Base-by-base conservation (phyloP, 2,329 filamentous ascomycete genomes). In the Bipolaris victoriae region DNA sequence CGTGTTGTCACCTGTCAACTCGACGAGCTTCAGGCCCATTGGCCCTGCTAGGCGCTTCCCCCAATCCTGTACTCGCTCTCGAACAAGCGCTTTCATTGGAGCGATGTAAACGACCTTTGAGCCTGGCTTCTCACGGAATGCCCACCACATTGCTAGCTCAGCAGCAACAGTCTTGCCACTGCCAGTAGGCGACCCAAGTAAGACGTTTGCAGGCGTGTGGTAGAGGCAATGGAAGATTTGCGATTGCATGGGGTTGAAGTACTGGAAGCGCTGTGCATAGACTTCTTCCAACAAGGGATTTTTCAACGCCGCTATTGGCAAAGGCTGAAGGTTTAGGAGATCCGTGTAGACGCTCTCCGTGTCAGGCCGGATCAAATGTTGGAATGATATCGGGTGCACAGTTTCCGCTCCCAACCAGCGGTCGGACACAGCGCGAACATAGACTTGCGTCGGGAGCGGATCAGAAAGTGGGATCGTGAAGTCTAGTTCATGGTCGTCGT, bases 101-200 rank as follows among this genome's bases (percentile, higher is more conserved):
- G 95, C 95, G 72, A 99, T 98, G 75, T 99, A 99, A 11, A 99
- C 95, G 2, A 99, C 93, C 79, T 99, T 99, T 3, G 92, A 97
- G 3, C 93, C 92, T 1, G 95, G 95, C 49, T 90, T 89, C 73
- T 97, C 93, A 13, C 93, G 88, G 79, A 99, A 98, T 2, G 95
- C 94, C 92, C 93, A 97, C 96, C 96, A 99, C 94, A 99, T 98
- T 24, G 96, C 93, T 60, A 99, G 80, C 74, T 99, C 95, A 47
- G 91, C 92, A 16, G 96, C 95, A 39, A 99, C 90, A 0, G 96
- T 99, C 81, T 99, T 99, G 57, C 95, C 95, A 82, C 92, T 97
- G 56, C 95, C 95, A 0, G 96, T 99, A 0, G 95, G 96, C 2
- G 95, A 98, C 7, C 96, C 95, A 7, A 99, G 84, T 3, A 99